Evolutionary conservation across 1,139 yeast genomes (phyloP), one percentile per base, ranked within the genome.

Genomic region (Geotrichum armillariae): DNA sequence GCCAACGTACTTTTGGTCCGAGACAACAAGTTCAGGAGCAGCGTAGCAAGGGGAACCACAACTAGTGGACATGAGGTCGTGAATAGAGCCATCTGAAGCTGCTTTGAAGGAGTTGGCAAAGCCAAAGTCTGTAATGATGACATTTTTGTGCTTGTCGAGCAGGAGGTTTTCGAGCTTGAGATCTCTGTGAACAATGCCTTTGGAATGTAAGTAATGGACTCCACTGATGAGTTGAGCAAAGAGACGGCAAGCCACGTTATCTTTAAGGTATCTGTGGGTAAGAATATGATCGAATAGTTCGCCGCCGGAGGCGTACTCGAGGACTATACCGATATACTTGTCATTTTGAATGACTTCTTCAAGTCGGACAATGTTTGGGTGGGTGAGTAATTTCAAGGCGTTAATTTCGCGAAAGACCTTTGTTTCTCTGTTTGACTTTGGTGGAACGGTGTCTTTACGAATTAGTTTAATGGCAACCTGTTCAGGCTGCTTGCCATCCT

Each of bases 11-110:
- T 94, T 93, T 49, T 82, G 77, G 60, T 85, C 91, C 12, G 94
- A 84, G 37, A 91, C 84, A 3, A 93, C 99, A 54, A 93, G 73
- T 67, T 93, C 99, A 0, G 99, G 99, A 2, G 99, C 99, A 0
- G 98, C 98, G 68, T 93, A 93, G 68, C 99, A 91, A 0, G 99
- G 99, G 5, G 96, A 88, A 1, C 99, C 99, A 69, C 99, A 93
- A 44, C 93, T 83, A 0, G 99, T 93, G 66, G 84, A 85, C 99
- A 93, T 93, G 50, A 89, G 73, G 65, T 89, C 96, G 16, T 53
- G 57, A 22, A 58, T 56, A 11, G 59, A 47, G 18, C 62, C 63
- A 57, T 74, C 74, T 1, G 50, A 34, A n/a, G 46, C 58, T 41
- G 56, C 53, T 18, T 56, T 52, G 70, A 89, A 93, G 37, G 94